Base-by-base conservation (phyloP, 1,139 yeast genomes). In the Yamadazyma atmosphaerica region DNA sequence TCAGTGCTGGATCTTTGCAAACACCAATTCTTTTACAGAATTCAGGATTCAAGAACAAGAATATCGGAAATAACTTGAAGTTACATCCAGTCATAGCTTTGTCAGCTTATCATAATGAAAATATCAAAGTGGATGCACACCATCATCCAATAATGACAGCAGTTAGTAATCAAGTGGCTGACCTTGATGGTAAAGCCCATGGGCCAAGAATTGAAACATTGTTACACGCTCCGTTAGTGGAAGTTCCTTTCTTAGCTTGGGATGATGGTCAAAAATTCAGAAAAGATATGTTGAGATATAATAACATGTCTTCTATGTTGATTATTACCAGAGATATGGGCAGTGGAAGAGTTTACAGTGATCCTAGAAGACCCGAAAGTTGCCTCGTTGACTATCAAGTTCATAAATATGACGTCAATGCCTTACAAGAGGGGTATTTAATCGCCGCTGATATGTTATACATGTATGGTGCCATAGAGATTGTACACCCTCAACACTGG, bases 131-230 rank as follows among this genome's bases (percentile, higher is more conserved):
- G 2, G 58, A 68, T 29, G 69, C 79, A 9, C 60, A 56, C 43
- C 54, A 66, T 18, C 61, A 70, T 34, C 61, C 82, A 1, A 77
- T 79, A 38, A 63, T 79, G 72, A 76, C 83, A 0, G 51, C 79
- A 0, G 79, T 77, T 1, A 66, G 77, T 52, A 64, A 70, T 12
- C 68, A 75, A 50, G 68, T 60, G 21, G 80, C 69, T 39, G 78
- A 79, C 46, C 48, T 76, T 26, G 83, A 79, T 51, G 83, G 83
- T 2, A 60, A 68, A 43, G 77, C 68, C 2, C 81, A 78, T 50
- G 85, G 85, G 2, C 76, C 81, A 10, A 73, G 71, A 54, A 65
- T 79, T 39, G 84, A 79, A 55, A 63, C 81, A 2, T 47, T 76
- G 15, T 60, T 73, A 31, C 79, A 76, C 47, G 58, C 68, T 10